A percentile compares a stretch with the other conserved stretches of the same genome.
Evolutionary conservation across 2,329 filamentous ascomycete genomes (phyloP).

Genomic region (Fusarium sp.): DNA sequence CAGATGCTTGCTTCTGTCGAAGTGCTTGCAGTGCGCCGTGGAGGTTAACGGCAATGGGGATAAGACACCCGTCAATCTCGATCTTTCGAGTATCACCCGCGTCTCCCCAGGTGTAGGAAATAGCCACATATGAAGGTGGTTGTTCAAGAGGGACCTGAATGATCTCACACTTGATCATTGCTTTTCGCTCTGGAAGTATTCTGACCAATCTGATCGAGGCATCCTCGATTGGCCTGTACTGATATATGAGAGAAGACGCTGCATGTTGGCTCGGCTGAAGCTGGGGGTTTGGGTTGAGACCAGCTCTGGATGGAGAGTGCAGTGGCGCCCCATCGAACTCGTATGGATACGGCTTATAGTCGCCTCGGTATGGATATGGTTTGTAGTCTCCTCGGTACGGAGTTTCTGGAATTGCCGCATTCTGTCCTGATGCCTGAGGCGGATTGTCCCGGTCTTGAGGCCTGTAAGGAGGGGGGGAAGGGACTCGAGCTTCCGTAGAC

Average conservation of each 20-base stretch:
- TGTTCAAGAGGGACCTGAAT: constrained; percentile 4
- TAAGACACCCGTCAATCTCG: neutral
- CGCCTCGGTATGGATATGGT: no score
- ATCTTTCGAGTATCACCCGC: constrained; percentile 10
- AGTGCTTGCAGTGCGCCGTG: constrained; percentile 12
- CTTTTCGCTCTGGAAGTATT: constrained; percentile 1
- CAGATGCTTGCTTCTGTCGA: neutral
- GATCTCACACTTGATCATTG: constrained; percentile 18
- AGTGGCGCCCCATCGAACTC: neutral
- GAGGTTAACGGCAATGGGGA: constrained; percentile 5
- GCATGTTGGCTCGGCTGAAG: neutral
- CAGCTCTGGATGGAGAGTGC: neutral
- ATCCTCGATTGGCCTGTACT: constrained; percentile 16
- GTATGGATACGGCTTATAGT: neutral
- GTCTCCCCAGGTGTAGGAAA: constrained; percentile 31
- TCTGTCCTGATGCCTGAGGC: neutral
- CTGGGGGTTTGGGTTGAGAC: neutral
- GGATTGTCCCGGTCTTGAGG: no score
- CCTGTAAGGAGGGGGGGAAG: neutral
- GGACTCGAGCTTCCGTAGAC: neutral
- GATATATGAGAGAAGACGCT: neutral
- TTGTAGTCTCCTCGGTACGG: neutral
- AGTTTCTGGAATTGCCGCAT: neutral
- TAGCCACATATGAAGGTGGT: constrained; percentile 2
- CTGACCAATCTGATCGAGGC: constrained; percentile 23